Evolutionary conservation across 345 rosid genomes (phyloP).

Genomic region (Psidium guajava): DNA sequence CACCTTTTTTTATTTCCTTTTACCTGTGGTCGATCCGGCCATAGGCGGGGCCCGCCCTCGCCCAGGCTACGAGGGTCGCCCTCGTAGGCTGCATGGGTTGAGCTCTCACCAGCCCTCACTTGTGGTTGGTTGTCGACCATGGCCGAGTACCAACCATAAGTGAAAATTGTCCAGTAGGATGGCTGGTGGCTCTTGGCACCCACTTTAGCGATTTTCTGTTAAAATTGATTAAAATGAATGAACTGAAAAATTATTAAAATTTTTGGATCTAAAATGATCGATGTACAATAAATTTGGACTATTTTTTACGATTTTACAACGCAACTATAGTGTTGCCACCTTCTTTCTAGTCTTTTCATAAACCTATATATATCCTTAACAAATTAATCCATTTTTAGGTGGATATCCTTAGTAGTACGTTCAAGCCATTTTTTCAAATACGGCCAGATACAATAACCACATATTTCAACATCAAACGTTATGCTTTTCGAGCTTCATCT

Average conservation of each 20-base stretch:
- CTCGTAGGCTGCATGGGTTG: fast-evolving
- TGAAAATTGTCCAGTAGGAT: fast-evolving
- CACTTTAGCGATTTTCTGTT: neutral
- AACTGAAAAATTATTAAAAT: neutral
- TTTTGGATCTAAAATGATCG: fast-evolving
- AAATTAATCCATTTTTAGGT: neutral
- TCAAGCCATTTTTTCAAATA: neutral
- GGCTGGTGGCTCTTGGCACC: fast-evolving
- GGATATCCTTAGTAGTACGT: neutral
- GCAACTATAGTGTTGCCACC: neutral
- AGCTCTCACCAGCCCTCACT: neutral
- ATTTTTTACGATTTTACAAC: neutral
- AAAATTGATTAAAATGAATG: neutral
- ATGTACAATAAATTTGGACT: fast-evolving
- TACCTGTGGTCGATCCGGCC: neutral
- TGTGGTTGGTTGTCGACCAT: neutral
- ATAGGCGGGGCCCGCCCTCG: no score
- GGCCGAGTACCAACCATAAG: fast-evolving
- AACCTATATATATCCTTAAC: neutral
- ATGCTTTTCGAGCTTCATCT: neutral
- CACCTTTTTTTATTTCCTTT: neutral
- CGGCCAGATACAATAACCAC: neutral
- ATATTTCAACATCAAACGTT: neutral
- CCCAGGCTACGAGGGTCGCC: fast-evolving
- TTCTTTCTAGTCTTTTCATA: neutral